These are phyloP conservation scores for Phyllachora maydis DNA, from an alignment of 2,329 filamentous ascomycete genomes.

Conservation along the genomic window DNA sequence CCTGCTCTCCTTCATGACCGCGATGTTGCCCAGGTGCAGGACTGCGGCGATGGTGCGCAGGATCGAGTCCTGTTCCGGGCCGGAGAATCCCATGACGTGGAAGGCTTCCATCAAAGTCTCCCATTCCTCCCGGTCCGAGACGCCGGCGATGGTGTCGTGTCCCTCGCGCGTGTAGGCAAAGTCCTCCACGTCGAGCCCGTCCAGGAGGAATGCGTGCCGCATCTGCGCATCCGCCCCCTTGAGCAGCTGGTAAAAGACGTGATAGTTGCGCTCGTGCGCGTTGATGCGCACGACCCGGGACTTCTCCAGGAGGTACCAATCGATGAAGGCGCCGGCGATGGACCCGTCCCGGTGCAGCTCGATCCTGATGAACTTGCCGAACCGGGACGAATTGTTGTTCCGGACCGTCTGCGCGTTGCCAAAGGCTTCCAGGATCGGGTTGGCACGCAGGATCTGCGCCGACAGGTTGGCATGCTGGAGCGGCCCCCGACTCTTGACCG, in stretches of 20 bases:
- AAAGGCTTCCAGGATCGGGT: constrained; percentile 93
- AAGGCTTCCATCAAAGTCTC: constrained; percentile 80
- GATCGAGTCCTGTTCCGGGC: constrained; percentile 65
- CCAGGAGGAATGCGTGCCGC: constrained; percentile 58
- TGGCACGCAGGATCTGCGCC: constrained; percentile 87
- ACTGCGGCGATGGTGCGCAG: constrained; percentile 78
- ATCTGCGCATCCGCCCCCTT: constrained; percentile 58
- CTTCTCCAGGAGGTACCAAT: constrained; percentile 97
- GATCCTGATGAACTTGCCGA: constrained; percentile 97
- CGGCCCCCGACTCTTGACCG: constrained; percentile 33
- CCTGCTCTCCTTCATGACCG: constrained; percentile 75
- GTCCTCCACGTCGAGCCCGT: constrained; percentile 56
- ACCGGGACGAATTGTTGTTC: constrained; percentile 96
- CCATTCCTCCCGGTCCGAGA: constrained; percentile 87
- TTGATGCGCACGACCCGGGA: constrained; percentile 90
- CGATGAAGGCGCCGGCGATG: constrained; percentile 89
- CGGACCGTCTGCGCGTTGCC: constrained; percentile 95
- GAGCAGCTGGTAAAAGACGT: constrained; percentile 90
- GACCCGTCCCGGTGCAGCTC: constrained; percentile 77
- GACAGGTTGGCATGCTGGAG: constrained; percentile 71
- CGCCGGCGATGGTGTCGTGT: constrained; percentile 75
- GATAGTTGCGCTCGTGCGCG: constrained; percentile 79
- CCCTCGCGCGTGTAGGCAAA: constrained; percentile 85
- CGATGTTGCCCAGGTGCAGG: constrained; percentile 81
- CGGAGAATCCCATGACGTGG: constrained; percentile 77